phyloP scores from a whole-genome alignment of 148 eudicot species.

The Rhododendron ferrugineum region DNA sequence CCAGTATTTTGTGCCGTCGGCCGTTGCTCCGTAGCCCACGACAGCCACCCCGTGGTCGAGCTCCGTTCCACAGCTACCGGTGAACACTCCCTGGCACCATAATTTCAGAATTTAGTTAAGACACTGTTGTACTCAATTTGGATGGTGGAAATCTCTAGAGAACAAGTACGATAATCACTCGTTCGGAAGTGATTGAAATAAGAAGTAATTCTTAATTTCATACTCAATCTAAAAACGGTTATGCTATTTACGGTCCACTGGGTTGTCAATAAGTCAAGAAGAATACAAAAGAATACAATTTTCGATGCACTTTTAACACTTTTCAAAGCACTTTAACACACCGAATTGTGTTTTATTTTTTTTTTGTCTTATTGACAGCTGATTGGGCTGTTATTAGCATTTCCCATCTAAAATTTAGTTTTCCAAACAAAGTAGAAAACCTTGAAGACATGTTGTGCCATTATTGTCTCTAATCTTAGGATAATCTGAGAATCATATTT shows the following conservation, averaged over 20 bases:
- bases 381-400: too few relatives aligned
- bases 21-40: constrained; percentile 61
- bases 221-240: too few relatives aligned
- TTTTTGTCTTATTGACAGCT: too few relatives aligned
- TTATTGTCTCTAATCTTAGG: neutral
- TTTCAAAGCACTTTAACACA: too few relatives aligned
- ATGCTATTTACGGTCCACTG: too few relatives aligned
- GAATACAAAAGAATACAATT: too few relatives aligned
- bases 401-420: too few relatives aligned
- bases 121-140: neutral
- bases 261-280: too few relatives aligned
- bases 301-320: too few relatives aligned
- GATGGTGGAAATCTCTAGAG: neutral
- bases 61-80: constrained; percentile 48
- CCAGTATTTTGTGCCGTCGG: constrained; percentile 71
- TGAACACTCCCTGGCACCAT: constrained; percentile 51
- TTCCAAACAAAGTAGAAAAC: too few relatives aligned
- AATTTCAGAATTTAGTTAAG: neutral
- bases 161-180: neutral
- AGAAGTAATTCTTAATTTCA: neutral
- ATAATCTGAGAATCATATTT: neutral
- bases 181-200: neutral
- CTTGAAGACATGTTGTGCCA: too few relatives aligned
- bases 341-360: too few relatives aligned
- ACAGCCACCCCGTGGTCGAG: constrained; percentile 57